These are phyloP conservation scores for Mytilinidion resinicola DNA, from an alignment of 495 filamentous ascomycete genomes.

Conservation along the genomic window DNA sequence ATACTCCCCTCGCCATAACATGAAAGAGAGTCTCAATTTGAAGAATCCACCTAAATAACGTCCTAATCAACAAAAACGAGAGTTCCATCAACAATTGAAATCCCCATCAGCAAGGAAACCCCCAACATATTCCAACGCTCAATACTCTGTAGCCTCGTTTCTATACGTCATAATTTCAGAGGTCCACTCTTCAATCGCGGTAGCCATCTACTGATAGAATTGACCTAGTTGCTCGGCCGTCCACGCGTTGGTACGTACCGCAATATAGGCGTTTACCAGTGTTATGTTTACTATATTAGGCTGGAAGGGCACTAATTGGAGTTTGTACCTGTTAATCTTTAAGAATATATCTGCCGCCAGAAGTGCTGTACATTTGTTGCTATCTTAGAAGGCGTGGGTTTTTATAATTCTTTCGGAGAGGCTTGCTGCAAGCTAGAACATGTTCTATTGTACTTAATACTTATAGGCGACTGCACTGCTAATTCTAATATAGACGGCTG, in stretches of 20 bases:
- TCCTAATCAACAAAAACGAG: neutral
- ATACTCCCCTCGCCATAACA: neutral
- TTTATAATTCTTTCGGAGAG: conserved; percentile 36
- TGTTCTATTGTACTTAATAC: conserved; percentile 31
- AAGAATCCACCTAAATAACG: neutral
- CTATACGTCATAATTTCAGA: neutral
- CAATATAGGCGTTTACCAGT: conserved; percentile 30
- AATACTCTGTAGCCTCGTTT: neutral
- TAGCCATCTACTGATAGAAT: conserved; percentile 27
- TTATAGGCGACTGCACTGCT: conserved; percentile 33
- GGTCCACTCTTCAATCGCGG: neutral
- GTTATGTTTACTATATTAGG: conserved; percentile 14
- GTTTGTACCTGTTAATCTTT: conserved; percentile 34
- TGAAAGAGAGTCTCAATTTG: neutral
- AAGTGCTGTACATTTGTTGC: conserved; percentile 37
- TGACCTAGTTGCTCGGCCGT: conserved; percentile 25
- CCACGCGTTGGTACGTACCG: conserved; percentile 32
- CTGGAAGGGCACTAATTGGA: conserved; percentile 23
- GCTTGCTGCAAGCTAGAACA: conserved; percentile 33
- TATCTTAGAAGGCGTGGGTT: conserved; percentile 36
- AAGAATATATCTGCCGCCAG: conserved; percentile 37
- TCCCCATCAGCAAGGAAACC: too few relatives aligned
- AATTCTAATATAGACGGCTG: conserved; percentile 30
- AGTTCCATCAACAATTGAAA: too few relatives aligned
- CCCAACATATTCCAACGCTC: neutral